phyloP scores from a whole-genome alignment of 1,284 basidiomycete genomes.

The Afroboletus lepidellus region DNA sequence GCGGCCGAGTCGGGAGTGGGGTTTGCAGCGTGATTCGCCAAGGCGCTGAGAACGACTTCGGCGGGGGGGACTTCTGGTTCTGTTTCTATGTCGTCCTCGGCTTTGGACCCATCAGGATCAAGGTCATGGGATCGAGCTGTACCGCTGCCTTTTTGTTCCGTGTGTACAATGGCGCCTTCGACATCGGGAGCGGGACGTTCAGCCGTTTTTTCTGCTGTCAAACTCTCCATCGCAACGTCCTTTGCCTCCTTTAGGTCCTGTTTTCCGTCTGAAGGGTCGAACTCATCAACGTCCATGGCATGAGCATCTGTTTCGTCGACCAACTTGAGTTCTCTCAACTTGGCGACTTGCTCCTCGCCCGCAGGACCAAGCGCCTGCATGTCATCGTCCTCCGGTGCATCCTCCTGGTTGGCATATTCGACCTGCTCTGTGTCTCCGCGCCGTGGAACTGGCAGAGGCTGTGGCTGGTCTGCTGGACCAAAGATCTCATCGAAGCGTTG shows the following conservation, averaged over 20 bases:
- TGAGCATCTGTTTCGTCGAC: constrained; percentile 52
- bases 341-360: constrained; percentile 78
- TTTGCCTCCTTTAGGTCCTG: constrained; percentile 28
- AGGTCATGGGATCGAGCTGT: constrained; percentile 12
- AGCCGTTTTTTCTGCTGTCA: constrained; percentile 34
- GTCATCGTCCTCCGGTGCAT: constrained; percentile 63
- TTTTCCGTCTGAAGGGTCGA: constrained; percentile 15
- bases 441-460: constrained; percentile 19
- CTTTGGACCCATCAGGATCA: constrained; percentile 33
- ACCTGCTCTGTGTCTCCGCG: constrained; percentile 48
- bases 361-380: constrained; percentile 92
- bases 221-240: constrained; percentile 29
- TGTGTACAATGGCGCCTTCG: constrained; percentile 50
- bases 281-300: constrained; percentile 50
- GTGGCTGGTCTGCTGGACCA: constrained; percentile 41
- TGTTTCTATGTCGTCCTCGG: constrained; percentile 28
- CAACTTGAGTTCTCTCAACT: constrained; percentile 78
- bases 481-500: constrained; percentile 86
- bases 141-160: constrained; percentile 28
- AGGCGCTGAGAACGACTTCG: constrained; percentile 54
- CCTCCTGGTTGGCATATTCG: constrained; percentile 66
- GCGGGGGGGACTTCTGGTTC: constrained; percentile 36
- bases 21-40: constrained; percentile 45
- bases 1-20: constrained; percentile 42
- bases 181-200: constrained; percentile 36